Base-by-base conservation (phyloP, 345 rosid species). In the Dipteronia sinensis region DNA sequence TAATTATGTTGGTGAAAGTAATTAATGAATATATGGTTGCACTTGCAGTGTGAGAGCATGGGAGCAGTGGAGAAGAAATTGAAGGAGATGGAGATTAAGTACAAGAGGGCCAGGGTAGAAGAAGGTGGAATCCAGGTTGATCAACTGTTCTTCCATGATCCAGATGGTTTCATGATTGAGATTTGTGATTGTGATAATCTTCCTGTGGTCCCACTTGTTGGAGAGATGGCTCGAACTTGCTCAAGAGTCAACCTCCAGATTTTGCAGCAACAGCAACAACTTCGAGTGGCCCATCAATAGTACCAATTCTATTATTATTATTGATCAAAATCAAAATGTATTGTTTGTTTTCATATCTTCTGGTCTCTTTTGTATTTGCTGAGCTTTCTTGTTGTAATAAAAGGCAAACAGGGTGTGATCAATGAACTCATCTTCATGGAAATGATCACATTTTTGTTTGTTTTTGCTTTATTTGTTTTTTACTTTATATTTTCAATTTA, bases 141-240 rank as follows among this genome's bases (percentile, higher is more conserved):
- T 27, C 98, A 95, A 56, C 69, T 95, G 70, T 95, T 95, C 88
- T 95, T 91, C 85, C 94, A 95, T n/a, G 98, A 95, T 62, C 98
- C 98, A 1, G 97, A 95, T 76, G 98, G 93, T 0, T 91, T 89
- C 84, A 95, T 93, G 98, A 89, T 95, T 42, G 98, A 95, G 89
- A 89, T 95, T 4, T 95, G 98, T 85, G 88, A 95, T 78, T 93
- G 98, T 27, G 95, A 95, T 65, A 88, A 82, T 75, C 86, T 95
- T 2, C 98, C 98, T 1, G 91, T 95, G 10, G 16, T 92, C 15
- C 98, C 98, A 0, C 80, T 95, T 1, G 89, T 68, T 0, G 92
- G 89, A 1, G 94, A 88, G 53, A 77, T 86, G 70, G 81, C 75
- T 71, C 84, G 92, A 31, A 78, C 97, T 2, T 90, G 98, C 80